Evolutionary conservation across 2,329 filamentous ascomycete genomes (phyloP).

Genomic region (Xylaria hypoxylon): DNA sequence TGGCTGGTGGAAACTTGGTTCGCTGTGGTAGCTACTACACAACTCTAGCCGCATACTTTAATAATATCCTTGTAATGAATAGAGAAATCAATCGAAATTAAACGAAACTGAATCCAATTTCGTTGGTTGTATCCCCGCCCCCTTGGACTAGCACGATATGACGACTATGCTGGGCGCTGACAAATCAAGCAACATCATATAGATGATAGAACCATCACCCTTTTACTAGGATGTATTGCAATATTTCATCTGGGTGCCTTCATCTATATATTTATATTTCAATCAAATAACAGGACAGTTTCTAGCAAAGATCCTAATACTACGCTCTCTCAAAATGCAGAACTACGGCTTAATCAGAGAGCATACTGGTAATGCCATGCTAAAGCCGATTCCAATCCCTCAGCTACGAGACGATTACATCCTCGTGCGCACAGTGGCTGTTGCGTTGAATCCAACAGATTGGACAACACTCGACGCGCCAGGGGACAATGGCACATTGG

Average conservation of each 20-base stretch:
- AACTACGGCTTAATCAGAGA: conserved; percentile 29
- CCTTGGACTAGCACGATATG: neutral
- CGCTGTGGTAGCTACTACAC: no score
- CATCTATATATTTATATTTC: neutral
- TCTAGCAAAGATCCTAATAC: neutral
- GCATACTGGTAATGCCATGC: conserved; percentile 1
- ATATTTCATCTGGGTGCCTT: neutral
- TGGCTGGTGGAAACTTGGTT: no score
- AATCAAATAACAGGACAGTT: neutral
- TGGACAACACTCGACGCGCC: conserved; percentile 27
- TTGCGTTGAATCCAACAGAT: conserved; percentile 28
- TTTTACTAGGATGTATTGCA: neutral
- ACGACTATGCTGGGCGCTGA: conserved; percentile 3
- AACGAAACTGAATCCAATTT: no score
- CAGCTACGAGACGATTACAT: conserved; percentile 24
- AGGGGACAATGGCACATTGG: conserved; percentile 20
- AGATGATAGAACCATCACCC: neutral
- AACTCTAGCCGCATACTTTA: no score
- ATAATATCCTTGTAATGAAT: no score
- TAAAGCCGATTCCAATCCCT: conserved; percentile 21
- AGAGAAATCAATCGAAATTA: no score
- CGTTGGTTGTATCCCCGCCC: neutral
- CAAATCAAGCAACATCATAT: conserved; percentile 12
- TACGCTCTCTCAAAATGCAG: conserved; percentile 2
- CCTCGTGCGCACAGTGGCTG: conserved; percentile 26